These are phyloP conservation scores for Solanum clarkiae DNA, from an alignment of 257 asterid genomes.

Conservation along the genomic window DNA sequence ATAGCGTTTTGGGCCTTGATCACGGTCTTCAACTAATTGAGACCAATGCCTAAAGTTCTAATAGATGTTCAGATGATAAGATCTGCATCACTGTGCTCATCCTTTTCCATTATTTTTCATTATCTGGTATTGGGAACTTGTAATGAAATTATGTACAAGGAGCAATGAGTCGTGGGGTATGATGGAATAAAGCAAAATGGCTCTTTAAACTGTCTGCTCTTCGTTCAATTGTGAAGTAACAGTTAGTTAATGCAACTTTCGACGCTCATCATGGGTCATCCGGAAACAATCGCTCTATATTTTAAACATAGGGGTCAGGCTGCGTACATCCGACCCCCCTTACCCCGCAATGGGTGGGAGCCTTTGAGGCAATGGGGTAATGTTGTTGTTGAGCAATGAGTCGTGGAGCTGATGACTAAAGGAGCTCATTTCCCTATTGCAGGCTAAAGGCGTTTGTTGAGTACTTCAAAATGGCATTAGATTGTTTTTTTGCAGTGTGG, in stretches of 20 bases:
- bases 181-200: too few species aligned
- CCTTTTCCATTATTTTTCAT: not conserved
- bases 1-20: not conserved
- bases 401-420: constrained; percentile 3
- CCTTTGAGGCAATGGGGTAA: too few species aligned
- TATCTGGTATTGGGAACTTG: not conserved
- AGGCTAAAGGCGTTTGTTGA: constrained; percentile 65
- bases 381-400: not conserved
- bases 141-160: not conserved
- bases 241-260: too few species aligned
- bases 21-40: not conserved
- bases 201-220: too few species aligned
- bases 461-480: constrained; percentile 83
- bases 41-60: not conserved
- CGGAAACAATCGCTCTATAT: too few species aligned
- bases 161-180: not conserved
- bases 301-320: too few species aligned
- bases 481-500: constrained; percentile 97
- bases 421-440: constrained; percentile 15
- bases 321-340: too few species aligned
- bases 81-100: not conserved
- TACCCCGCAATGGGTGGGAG: too few species aligned
- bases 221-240: too few species aligned
- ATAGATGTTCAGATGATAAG: not conserved
- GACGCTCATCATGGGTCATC: too few species aligned